A percentile compares a stretch with the other conserved stretches of the same genome.
Conservation (phyloP, 2,329 filamentous ascomycete genomes). For the Calonectria montana region DNA sequence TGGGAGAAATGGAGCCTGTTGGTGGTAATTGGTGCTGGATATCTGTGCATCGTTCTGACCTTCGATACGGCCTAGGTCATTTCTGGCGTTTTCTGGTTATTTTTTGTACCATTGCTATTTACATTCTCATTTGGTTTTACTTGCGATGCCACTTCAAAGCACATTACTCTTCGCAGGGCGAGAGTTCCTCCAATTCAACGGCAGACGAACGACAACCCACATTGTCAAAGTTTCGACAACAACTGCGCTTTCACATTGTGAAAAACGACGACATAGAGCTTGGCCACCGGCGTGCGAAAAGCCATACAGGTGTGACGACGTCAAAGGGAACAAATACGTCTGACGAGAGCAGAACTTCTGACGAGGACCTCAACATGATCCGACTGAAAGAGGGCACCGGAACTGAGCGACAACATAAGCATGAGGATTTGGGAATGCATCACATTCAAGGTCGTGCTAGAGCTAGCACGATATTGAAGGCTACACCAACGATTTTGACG, state of each 20-base stretch:
- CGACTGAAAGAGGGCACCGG: background rate
- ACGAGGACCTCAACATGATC: background rate
- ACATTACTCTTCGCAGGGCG: background rate
- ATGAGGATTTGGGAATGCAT: background rate
- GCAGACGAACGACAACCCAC: background rate
- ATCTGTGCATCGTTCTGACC: slow-evolving; percentile 45
- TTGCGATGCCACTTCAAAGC: background rate
- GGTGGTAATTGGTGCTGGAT: slow-evolving; percentile 64
- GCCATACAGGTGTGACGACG: too few relatives aligned
- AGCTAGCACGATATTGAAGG: background rate
- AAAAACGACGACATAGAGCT: too few relatives aligned
- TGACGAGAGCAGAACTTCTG: too few relatives aligned
- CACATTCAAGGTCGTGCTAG: background rate
- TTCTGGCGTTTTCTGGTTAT: slow-evolving; percentile 59
- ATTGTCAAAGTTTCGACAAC: background rate
- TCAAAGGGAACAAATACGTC: too few relatives aligned
- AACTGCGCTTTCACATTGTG: background rate
- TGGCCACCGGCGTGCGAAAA: too few relatives aligned
- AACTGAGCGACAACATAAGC: background rate
- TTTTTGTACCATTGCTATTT: slow-evolving; percentile 53
- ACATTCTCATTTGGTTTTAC: slow-evolving; percentile 51
- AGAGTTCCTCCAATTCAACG: too few relatives aligned
- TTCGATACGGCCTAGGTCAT: slow-evolving; percentile 57
- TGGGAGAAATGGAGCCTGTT: slow-evolving; percentile 42
- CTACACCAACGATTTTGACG: background rate